Conservation (phyloP, 495 filamentous ascomycete genomes). For the Neurospora sp. region DNA sequence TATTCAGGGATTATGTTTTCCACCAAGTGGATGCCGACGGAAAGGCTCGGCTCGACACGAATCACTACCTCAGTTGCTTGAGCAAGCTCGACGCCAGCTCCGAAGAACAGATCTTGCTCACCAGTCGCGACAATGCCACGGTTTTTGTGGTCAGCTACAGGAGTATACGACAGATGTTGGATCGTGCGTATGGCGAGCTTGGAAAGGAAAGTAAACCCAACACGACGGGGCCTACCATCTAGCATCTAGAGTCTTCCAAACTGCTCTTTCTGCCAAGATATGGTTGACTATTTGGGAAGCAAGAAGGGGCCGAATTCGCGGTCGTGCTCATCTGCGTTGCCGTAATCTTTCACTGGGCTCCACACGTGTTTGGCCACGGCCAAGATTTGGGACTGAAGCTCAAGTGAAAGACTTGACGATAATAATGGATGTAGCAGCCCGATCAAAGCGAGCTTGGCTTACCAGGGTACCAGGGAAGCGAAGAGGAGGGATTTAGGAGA, state of each 20-base stretch:
- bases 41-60: constrained; percentile 70
- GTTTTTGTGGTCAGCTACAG: constrained; percentile 77
- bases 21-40: constrained; percentile 83
- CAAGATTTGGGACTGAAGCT: background rate
- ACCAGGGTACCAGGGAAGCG: background rate
- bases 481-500: background rate
- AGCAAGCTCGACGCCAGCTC: constrained; percentile 88
- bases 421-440: background rate
- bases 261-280: constrained; percentile 38
- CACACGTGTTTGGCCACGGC: background rate
- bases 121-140: constrained; percentile 82
- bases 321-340: too few relatives aligned
- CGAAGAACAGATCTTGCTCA: constrained; percentile 75
- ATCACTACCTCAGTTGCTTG: constrained; percentile 70
- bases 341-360: background rate
- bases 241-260: background rate
- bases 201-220: constrained; percentile 40
- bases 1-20: constrained; percentile 96
- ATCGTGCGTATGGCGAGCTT: constrained; percentile 71
- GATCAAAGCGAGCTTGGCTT: background rate
- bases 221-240: constrained; percentile 12
- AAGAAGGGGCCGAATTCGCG: too few relatives aligned
- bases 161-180: constrained; percentile 71
- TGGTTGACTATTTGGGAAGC: too few relatives aligned
- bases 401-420: background rate